Conservation (phyloP, 768 basidiomycete genomes). For the Auriscalpium vulgare region DNA sequence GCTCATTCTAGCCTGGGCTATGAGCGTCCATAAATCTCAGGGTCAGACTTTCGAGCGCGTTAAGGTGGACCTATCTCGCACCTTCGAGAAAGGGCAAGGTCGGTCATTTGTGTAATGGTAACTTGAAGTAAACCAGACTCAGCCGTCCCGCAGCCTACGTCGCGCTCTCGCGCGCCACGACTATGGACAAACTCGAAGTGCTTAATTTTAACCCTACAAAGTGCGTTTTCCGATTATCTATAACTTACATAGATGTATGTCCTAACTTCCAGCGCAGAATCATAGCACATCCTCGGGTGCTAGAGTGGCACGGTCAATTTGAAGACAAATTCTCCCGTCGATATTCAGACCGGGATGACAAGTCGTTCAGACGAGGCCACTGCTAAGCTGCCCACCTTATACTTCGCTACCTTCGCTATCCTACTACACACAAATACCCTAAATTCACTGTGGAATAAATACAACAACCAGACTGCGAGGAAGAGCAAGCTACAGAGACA, state of each 20-base stretch:
- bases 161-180: constrained; percentile 65
- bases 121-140: too few relatives aligned
- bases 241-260: background rate
- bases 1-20: constrained; percentile 75
- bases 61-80: constrained; percentile 65
- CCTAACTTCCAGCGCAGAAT: constrained; percentile 33
- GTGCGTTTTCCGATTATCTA: constrained; percentile 27
- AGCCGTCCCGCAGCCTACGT: constrained; percentile 46
- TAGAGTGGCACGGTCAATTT: constrained; percentile 36
- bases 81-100: constrained; percentile 82
- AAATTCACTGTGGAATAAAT: background rate
- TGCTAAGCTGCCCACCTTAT: background rate
- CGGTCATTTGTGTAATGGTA: background rate
- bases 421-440: too few relatives aligned
- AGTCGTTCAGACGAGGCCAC: background rate
- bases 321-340: background rate
- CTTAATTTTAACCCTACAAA: constrained; percentile 52
- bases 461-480: background rate
- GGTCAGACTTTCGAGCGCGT: constrained; percentile 85
- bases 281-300: constrained; percentile 53
- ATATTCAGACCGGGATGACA: background rate
- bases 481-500: background rate
- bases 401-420: background rate
- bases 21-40: constrained; percentile 86
- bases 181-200: constrained; percentile 57